These are phyloP conservation scores for Debaryomyces sp. DNA, from an alignment of 1,139 yeast genomes.

Conservation along the genomic window DNA sequence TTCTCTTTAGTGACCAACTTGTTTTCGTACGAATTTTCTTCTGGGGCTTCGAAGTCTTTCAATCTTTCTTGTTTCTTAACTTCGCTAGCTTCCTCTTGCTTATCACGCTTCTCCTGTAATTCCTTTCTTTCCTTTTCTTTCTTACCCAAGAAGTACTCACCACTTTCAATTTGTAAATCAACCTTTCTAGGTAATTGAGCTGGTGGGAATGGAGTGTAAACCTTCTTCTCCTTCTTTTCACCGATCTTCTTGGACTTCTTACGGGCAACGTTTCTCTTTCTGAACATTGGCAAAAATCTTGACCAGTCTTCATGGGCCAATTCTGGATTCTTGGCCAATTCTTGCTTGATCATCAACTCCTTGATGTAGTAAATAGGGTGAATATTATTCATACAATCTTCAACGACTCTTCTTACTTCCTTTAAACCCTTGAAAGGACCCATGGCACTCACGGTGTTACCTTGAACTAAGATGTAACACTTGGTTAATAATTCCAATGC, in stretches of 20 bases:
- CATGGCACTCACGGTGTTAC: slow-evolving; percentile 96
- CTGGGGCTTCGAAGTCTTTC: slow-evolving; percentile 84
- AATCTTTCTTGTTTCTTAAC: slow-evolving; percentile 70
- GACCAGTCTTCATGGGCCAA: slow-evolving; percentile 97
- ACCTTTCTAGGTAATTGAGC: slow-evolving; percentile 95
- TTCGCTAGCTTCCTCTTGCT: slow-evolving; percentile 71
- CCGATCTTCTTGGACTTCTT: slow-evolving; percentile 71
- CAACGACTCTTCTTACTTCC: slow-evolving; percentile 90
- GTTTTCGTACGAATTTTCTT: slow-evolving; percentile 59
- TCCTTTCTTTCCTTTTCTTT: slow-evolving; percentile 75
- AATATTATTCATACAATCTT: slow-evolving; percentile 94
- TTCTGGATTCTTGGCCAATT: slow-evolving; percentile 91
- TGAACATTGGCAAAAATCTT: slow-evolving; percentile 94
- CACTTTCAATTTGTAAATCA: slow-evolving; percentile 96
- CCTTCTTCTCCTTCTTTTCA: slow-evolving; percentile 65
- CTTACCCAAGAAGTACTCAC: slow-evolving; percentile 94
- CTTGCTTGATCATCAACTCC: slow-evolving; percentile 96
- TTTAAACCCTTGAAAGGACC: slow-evolving; percentile 95
- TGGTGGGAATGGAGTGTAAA: slow-evolving; percentile 99
- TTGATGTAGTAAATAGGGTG: slow-evolving; percentile 98
- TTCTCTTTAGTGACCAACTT: slow-evolving; percentile 24
- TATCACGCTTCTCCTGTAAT: slow-evolving; percentile 74
- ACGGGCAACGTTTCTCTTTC: slow-evolving; percentile 93
- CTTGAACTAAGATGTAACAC: slow-evolving; percentile 95
- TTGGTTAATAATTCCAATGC: slow-evolving; percentile 91